A percentile compares a stretch with the other conserved stretches of the same genome.
Conservation (phyloP, 352 stramenopile genomes). For the Phytopythium montanum region DNA sequence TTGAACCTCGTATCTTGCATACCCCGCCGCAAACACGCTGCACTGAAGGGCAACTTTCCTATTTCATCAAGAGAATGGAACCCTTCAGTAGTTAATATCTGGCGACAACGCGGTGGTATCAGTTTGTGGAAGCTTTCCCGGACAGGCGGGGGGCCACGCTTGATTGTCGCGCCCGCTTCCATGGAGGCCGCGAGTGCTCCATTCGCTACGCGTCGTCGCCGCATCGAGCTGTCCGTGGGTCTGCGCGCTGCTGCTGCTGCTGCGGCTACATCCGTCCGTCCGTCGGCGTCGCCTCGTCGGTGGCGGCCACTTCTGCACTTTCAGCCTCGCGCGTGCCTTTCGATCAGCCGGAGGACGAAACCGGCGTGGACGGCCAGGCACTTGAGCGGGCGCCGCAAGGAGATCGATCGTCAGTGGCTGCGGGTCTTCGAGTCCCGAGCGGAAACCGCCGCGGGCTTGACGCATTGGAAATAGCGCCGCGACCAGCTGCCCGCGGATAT, state of each 20-base stretch:
- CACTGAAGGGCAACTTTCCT: too few species aligned
- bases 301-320: background rate
- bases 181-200: background rate
- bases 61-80: background rate
- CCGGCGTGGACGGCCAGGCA: background rate
- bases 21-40: background rate
- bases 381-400: background rate
- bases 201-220: background rate
- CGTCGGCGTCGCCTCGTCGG: background rate
- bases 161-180: constrained; percentile 7
- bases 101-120: background rate
- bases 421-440: background rate
- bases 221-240: background rate
- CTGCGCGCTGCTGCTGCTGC: background rate
- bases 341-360: background rate
- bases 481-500: background rate
- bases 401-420: background rate
- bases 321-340: background rate
- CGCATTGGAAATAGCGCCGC: background rate
- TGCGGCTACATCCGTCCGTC: background rate
- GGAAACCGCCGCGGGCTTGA: background rate
- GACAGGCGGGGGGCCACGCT: background rate
- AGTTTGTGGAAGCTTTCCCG: background rate
- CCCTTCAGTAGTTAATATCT: background rate
- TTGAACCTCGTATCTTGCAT: background rate